phyloP scores from a whole-genome alignment of 345 rosid genomes.

The Euphorbia tirucalli region DNA sequence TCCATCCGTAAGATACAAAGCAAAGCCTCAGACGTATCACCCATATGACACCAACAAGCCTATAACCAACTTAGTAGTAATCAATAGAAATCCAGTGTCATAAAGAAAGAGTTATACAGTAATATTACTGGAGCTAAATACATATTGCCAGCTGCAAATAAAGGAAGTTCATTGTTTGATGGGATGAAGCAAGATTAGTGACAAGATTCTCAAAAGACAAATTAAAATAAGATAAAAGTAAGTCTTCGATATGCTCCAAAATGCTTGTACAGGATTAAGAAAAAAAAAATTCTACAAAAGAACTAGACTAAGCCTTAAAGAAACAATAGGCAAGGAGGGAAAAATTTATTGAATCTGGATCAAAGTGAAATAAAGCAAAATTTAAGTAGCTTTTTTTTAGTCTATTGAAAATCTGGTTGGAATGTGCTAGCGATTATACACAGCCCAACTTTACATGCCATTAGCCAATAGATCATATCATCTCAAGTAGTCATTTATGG shows the following conservation, averaged over 20 bases:
- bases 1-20: constrained; percentile 76
- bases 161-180: not conserved
- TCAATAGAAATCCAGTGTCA: not conserved
- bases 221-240: too few relatives aligned
- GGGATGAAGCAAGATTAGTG: not conserved
- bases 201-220: not conserved
- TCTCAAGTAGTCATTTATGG: not conserved
- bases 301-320: not conserved
- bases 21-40: constrained; percentile 54
- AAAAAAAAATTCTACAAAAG: not conserved
- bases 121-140: not conserved
- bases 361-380: not conserved
- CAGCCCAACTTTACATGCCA: not conserved
- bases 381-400: not conserved
- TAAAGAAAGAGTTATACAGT: not conserved
- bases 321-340: not conserved
- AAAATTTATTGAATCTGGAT: not conserved
- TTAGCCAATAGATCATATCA: not conserved
- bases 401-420: not conserved
- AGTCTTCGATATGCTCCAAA: not conserved
- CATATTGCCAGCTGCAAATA: not conserved
- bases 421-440: not conserved
- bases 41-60: constrained; percentile 91
- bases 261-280: not conserved
- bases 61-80: constrained; percentile 16